A percentile compares a stretch with the other conserved stretches of the same genome.
Evolutionary conservation across 805 yeast genomes (phyloP).

Genomic region (Barnettozyma sp.): DNA sequence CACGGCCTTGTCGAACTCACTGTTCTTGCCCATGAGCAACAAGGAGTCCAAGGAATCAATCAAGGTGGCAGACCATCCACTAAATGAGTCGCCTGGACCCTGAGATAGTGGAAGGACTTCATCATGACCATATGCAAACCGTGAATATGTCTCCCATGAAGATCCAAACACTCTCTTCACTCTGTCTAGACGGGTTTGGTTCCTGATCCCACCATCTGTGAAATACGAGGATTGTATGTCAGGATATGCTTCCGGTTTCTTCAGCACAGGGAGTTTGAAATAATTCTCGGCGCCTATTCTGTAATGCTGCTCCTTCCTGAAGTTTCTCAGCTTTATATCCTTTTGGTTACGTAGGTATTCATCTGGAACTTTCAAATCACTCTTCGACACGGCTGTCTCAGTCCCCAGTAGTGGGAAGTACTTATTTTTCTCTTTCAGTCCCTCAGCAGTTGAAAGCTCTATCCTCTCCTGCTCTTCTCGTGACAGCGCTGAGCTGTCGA

Average conservation of each 20-base stretch:
- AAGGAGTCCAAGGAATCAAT: conserved; percentile 49
- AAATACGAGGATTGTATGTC: conserved; percentile 26
- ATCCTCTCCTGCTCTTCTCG: conserved; percentile 5
- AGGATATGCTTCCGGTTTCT: conserved; percentile 18
- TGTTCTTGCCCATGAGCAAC: conserved; percentile 36
- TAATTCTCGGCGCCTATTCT: conserved; percentile 22
- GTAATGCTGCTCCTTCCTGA: conserved; percentile 18
- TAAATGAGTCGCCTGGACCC: conserved; percentile 32
- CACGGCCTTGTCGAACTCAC: conserved; percentile 34
- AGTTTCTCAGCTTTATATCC: conserved; percentile 15
- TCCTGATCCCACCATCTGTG: conserved; percentile 25
- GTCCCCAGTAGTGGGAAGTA: conserved; percentile 30
- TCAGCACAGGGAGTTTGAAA: conserved; percentile 17
- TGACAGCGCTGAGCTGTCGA: not conserved
- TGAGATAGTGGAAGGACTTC: conserved; percentile 36
- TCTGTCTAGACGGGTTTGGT: conserved; percentile 22
- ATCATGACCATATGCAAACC: conserved; percentile 39
- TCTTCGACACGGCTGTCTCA: conserved; percentile 13
- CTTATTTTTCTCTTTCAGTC: conserved; percentile 29
- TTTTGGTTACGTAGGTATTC: conserved; percentile 19
- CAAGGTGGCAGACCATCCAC: conserved; percentile 45
- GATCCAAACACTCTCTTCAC: conserved; percentile 32
- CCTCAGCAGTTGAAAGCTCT: conserved; percentile 8
- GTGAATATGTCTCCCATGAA: conserved; percentile 40
- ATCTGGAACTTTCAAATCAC: conserved; percentile 12